Base-by-base conservation (phyloP, 257 asterid genomes). In the Avicennia marina region DNA sequence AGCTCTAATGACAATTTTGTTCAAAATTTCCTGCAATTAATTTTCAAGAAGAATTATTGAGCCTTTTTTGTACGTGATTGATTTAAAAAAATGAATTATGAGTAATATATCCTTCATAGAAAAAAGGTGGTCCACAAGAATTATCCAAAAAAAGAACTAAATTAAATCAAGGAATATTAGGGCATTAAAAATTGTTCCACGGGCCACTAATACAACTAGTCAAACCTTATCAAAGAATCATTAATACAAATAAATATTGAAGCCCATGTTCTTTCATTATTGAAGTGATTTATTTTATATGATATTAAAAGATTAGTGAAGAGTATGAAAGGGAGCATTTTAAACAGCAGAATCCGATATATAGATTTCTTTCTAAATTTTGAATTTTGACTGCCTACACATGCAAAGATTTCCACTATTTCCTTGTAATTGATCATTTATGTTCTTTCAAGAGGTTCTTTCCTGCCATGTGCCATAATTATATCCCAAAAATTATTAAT, bases 391-490 rank as follows among this genome's bases (percentile, higher is more conserved):
- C 55, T 68, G 31, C 25, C 56, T 66, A 70, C 81, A 71, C 79
- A 60, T 60, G 61, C 53, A 56, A 26, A 62, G 80, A 76, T 76
- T 57, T 60, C 20, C n/a, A 24, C 17, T 19, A 25, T 20, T 29
- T 53, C 41, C 24, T 24, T 16, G 20, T 27, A 24, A 33, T 57
- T 49, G 4, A 31, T 40, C 45, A 40, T 43, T 72, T 64, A 53
- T 33, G 51, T 51, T 47, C 24, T 55, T 45, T 48, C 42, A 29
- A 16, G 58, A 67, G 36, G 29, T 69, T 66, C 65, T 8, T 33
- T 33, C 6, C n/a, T 50, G n/a, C 67, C 83, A 79, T 74, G 79
- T 83, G 72, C 70, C 71, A 32, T 12, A 29, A 11, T 17, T 62
- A 49, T 62, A 51, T 7, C 26, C 54, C 33, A 50, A 12, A 12